Evolutionary conservation across 108 stramenopile species (phyloP).

Genomic region (Cyclotella sp.): DNA sequence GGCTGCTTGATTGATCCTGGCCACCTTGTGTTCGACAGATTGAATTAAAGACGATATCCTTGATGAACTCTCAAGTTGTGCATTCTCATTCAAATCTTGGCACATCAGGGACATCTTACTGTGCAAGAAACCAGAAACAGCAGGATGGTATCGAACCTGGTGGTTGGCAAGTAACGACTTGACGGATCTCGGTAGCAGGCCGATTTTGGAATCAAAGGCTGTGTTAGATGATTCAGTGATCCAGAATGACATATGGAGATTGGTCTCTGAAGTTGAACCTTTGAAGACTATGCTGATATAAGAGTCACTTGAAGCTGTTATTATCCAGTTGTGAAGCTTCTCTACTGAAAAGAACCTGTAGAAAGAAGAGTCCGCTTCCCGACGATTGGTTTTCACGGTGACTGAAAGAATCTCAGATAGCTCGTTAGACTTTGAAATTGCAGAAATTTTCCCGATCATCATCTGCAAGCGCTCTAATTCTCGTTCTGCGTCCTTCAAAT

Average conservation of each 20-base stretch:
- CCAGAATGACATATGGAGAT: conserved; percentile 43
- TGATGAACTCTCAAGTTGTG: conserved; percentile 10
- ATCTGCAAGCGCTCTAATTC: conserved; percentile 20
- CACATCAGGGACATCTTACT: conserved; percentile 40
- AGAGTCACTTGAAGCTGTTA: conserved; percentile 36
- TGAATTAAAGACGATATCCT: conserved; percentile 39
- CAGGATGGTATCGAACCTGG: conserved; percentile 39
- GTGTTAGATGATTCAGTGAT: conserved; percentile 25
- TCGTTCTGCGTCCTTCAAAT: conserved; percentile 39
- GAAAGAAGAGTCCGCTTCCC: conserved; percentile 47
- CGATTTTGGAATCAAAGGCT: conserved; percentile 18
- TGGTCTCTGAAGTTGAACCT: conserved; percentile 39
- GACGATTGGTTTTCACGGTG: conserved; percentile 9
- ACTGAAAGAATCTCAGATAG: conserved; percentile 20
- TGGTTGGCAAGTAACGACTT: conserved; percentile 23
- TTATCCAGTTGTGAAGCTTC: conserved; percentile 59
- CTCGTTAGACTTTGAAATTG: conserved; percentile 29
- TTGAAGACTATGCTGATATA: conserved; percentile 38
- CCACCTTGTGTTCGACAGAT: conserved; percentile 35
- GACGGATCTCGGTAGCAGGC: conserved; percentile 27
- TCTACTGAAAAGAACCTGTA: conserved; percentile 55
- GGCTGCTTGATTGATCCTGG: conserved; percentile 41
- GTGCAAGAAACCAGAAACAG: conserved; percentile 36
- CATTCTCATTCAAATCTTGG: conserved; percentile 30
- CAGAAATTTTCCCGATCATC: conserved; percentile 1